Base-by-base conservation (phyloP, 257 asterid species). In the Echites panduratus region DNA sequence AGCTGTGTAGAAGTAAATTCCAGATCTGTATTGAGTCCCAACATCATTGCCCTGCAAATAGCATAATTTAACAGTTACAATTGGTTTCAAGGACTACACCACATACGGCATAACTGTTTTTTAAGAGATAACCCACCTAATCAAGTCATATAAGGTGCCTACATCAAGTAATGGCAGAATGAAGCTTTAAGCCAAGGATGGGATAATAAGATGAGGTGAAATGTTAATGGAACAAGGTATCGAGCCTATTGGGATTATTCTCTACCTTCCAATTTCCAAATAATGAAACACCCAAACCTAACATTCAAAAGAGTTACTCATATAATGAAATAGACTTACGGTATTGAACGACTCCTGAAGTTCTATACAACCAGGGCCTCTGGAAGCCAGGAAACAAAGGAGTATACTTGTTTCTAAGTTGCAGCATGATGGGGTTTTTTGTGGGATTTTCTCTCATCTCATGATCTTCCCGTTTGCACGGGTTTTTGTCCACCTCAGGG, bases 1-100 rank as follows among this genome's bases (percentile, higher is more conserved):
- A 0, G 96, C 90, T 0, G 96, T 84, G 74, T 94, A 94, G 77
- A 89, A 86, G 91, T 91, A 91, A 45, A 94, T 91, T 57, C 97
- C 97, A 1, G 99, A 91, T 77, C 99, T 75, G 85, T 94, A 94
- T 62, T 91, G 99, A 54, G 95, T 89, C 75, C 97, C 99, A 48
- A 91, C 97, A 40, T 94, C 99, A 56, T 87, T 87, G 16, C 99
- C 99, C 99, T 91, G 87, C 83, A 74, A 68, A 43, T 5, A 35
- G 48, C 61, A 47, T 20, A 41, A 58, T 50, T 10, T 12, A 16
- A 53, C 54, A 54, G 35, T 61, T 61, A 16, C 26, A 59, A 43
- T 38, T 59, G 22, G 38, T 19, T 62, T 13, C 20, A 43, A 12
- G 8, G 4, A 43, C 44, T 17, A 29, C 5, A 35, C 29, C 19